phyloP scores from a whole-genome alignment of 1,284 basidiomycete species.

The Pseudozyma sp. region DNA sequence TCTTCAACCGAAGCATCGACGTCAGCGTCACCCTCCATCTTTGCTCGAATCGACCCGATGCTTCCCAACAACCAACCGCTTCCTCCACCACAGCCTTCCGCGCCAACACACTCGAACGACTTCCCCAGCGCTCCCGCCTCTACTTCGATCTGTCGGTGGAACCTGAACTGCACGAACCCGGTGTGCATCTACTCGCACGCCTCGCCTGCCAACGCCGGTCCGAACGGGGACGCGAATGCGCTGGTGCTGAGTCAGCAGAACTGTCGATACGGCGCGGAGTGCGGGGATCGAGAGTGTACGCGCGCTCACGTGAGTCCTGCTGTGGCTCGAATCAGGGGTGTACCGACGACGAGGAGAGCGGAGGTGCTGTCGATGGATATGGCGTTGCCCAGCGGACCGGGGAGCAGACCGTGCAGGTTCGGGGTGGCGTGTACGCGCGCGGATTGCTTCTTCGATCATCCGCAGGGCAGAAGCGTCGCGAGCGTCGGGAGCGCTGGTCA shows the following conservation, averaged over 20 bases:
- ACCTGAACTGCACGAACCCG: conserved; percentile 62
- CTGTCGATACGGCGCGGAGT: conserved; percentile 53
- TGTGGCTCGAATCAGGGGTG: conserved; percentile 8
- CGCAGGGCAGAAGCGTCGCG: conserved; percentile 7
- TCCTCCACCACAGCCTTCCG: not conserved
- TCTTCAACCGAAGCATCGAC: not conserved
- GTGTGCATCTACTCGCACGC: conserved; percentile 64
- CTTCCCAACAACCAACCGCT: conserved; percentile 53
- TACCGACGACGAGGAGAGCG: not conserved
- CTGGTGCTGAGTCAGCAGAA: conserved; percentile 59
- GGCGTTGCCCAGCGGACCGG: conserved; percentile 10
- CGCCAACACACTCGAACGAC: conserved; percentile 13
- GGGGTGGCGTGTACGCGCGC: conserved; percentile 46
- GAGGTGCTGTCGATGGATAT: conserved; percentile 19
- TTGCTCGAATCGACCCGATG: conserved; percentile 63
- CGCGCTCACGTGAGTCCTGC: conserved; percentile 64
- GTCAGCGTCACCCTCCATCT: conserved; percentile 35
- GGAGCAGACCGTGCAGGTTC: conserved; percentile 47
- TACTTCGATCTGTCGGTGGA: conserved; percentile 58
- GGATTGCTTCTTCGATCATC: conserved; percentile 58
- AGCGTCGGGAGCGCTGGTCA: not conserved
- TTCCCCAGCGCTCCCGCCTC: conserved; percentile 57
- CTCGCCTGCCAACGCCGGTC: conserved; percentile 55
- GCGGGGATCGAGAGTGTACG: conserved; percentile 60
- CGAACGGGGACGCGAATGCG: conserved; percentile 48